Base-by-base conservation (phyloP, 1,284 basidiomycete species). In the Ustilago hordei region DNA sequence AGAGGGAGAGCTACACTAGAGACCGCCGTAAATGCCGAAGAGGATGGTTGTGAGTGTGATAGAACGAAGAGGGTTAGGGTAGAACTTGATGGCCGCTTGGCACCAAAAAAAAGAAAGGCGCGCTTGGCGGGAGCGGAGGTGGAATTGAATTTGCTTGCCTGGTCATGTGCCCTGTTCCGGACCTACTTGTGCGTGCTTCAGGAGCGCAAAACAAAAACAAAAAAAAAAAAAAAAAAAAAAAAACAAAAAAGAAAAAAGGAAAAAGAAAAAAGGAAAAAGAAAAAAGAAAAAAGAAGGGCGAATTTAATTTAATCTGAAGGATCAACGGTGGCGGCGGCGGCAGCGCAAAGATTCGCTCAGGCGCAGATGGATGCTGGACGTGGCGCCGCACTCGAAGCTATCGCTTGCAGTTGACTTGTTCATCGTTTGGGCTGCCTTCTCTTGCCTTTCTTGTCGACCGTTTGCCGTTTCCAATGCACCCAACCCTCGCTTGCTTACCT, bases 71-170 rank as follows among this genome's bases (percentile, higher is more conserved):
- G 28, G 48, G 31, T 50, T 50, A 19, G 12, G 6, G 12, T 17
- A 45, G 19, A 45, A n/a, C 4, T 50, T 50, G 48, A 32, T 28
- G 28, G 48, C 48, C 23, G 23, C 48, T 50, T 50, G 48, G 48
- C 48, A 50, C 28, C 48, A 54, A 32, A 54, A 45, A 28, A 28
- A 3, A 19, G 23, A 7, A n/a, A 34, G 38, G 55, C 39, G 55
- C 31, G 55, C 39, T 28, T 57, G 55, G 55, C 55, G 23, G 55
- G 6, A 45, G 55, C 39, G 23, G 55, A 56, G 41, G 7, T 43
- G 55, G 36, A 23, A 55, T 43, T 38, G 43, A 41, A 17, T 9
- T 47, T 4, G 6, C 23, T 47, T 39, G 50, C 32, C 50, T 53
- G 50, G 11, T 48, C n/a, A 6, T 23, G 45, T 13, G 45, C 7